These are phyloP conservation scores for Paxillus involutus DNA, from an alignment of 768 basidiomycete species.

Conservation along the genomic window DNA sequence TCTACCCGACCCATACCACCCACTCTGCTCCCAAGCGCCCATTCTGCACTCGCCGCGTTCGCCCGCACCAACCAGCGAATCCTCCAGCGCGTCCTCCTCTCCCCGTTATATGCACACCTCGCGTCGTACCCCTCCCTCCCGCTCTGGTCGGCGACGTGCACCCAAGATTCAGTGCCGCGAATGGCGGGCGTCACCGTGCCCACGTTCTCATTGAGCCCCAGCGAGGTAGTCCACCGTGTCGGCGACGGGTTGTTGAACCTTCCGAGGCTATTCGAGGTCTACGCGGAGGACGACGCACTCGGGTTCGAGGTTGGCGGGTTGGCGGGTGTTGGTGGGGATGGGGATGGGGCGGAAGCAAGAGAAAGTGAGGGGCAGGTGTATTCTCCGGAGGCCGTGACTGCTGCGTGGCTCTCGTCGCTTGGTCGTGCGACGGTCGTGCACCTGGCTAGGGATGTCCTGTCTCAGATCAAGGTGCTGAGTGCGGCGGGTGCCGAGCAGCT, in stretches of 20 bases:
- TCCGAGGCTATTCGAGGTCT: slow-evolving; percentile 90
- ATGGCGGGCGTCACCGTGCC: slow-evolving; percentile 62
- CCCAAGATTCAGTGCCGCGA: slow-evolving; percentile 18
- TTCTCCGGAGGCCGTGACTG: slow-evolving; percentile 78
- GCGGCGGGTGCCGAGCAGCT: slow-evolving; percentile 78
- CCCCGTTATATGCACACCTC: slow-evolving; percentile 77
- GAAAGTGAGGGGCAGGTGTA: slow-evolving; percentile 31
- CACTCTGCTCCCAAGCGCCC: slow-evolving; percentile 52
- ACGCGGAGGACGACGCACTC: slow-evolving; percentile 88
- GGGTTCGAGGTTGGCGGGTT: slow-evolving; percentile 85
- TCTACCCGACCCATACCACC: slow-evolving; percentile 21
- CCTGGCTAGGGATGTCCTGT: slow-evolving; percentile 69
- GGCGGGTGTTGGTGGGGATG: slow-evolving; percentile 56
- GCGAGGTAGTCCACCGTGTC: slow-evolving; percentile 82
- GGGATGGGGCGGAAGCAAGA: neutral
- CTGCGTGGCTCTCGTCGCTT: slow-evolving; percentile 92
- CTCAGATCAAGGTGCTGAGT: slow-evolving; percentile 64
- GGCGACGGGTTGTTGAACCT: slow-evolving; percentile 95
- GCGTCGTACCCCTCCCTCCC: slow-evolving; percentile 65
- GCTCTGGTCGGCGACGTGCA: slow-evolving; percentile 57
- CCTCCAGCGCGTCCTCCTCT: slow-evolving; percentile 80
- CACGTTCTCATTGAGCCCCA: slow-evolving; percentile 91
- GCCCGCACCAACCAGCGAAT: slow-evolving; percentile 74
- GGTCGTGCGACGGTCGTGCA: slow-evolving; percentile 76
- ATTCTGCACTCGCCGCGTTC: slow-evolving; percentile 57